Evolutionary conservation across 192 early-diverging fungal genomes (phyloP).

Genomic region (Coemansia sp.): DNA sequence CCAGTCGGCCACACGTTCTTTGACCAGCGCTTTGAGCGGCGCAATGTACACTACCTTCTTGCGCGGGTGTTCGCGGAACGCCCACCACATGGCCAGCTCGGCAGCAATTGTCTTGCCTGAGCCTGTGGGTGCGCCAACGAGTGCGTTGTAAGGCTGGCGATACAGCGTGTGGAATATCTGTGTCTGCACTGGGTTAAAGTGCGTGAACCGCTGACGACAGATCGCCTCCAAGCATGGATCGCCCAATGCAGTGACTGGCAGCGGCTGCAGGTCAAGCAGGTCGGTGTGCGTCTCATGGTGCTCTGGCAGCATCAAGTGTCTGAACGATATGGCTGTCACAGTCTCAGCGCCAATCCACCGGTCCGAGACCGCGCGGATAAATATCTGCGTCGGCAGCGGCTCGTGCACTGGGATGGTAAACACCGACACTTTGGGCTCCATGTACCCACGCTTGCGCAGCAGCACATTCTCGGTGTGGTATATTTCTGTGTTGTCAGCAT

Average conservation of each 20-base stretch:
- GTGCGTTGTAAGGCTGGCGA: conserved; percentile 74
- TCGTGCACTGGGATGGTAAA: conserved; percentile 94
- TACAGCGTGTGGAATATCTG: conserved; percentile 99
- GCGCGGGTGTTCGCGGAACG: conserved; percentile 78
- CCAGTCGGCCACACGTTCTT: conserved; percentile 94
- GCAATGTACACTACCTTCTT: conserved; percentile 96
- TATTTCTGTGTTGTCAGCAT: conserved; percentile 83
- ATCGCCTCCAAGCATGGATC: conserved; percentile 83
- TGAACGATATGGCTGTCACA: conserved; percentile 82
- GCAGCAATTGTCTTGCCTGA: conserved; percentile 98
- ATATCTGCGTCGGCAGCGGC: conserved; percentile 88
- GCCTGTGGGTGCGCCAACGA: conserved; percentile 96
- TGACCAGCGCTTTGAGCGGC: conserved; percentile 95
- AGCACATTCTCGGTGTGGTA: conserved; percentile 92
- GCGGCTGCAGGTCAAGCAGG: conserved; percentile 86
- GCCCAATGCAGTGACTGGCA: conserved; percentile 83
- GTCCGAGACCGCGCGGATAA: conserved; percentile 91
- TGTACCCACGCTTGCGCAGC: conserved; percentile 66
- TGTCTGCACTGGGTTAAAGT: conserved; percentile 98
- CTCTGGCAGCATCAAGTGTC: conserved; percentile 87
- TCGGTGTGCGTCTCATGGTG: conserved; percentile 86
- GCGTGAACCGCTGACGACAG: conserved; percentile 80
- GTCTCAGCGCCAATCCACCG: conserved; percentile 92
- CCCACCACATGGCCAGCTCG: conserved; percentile 92
- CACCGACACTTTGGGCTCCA: conserved; percentile 66